Percentiles rank a stretch among this genome's conserved stretches.
phyloP scores from a whole-genome alignment of 2,329 filamentous ascomycete species.

The Ampelomyces quisqualis region DNA sequence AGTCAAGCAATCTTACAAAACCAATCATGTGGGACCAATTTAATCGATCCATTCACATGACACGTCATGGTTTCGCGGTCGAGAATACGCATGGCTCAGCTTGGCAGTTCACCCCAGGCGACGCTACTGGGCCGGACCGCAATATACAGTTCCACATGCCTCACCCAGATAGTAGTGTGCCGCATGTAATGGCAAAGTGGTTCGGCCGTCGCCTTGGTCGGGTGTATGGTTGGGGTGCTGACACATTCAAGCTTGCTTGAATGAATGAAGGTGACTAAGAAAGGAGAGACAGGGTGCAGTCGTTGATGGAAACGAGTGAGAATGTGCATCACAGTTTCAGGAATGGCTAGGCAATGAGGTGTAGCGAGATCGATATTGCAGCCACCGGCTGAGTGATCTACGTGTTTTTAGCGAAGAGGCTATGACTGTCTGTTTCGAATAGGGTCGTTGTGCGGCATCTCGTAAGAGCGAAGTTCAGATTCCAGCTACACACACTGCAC shows the following conservation, averaged over 20 bases:
- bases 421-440: too few species aligned
- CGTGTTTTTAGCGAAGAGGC: too few species aligned
- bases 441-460: too few species aligned
- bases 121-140: neutral
- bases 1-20: neutral
- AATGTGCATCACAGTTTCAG: too few species aligned
- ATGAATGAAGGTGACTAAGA: too few species aligned
- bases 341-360: too few species aligned
- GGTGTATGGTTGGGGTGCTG: neutral
- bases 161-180: neutral
- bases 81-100: neutral
- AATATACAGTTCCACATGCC: neutral
- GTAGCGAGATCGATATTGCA: too few species aligned
- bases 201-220: neutral
- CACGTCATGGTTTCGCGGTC: neutral
- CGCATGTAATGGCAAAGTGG: neutral
- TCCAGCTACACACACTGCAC: too few species aligned
- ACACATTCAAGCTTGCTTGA: neutral
- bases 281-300: too few species aligned
- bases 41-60: neutral
- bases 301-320: too few species aligned
- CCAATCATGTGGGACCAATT: neutral
- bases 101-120: neutral
- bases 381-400: too few species aligned
- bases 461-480: too few species aligned